Percentiles rank a stretch among this genome's conserved stretches.
These are phyloP conservation scores for Pichia insulana DNA, from an alignment of 805 yeast genomes.

Conservation along the genomic window DNA sequence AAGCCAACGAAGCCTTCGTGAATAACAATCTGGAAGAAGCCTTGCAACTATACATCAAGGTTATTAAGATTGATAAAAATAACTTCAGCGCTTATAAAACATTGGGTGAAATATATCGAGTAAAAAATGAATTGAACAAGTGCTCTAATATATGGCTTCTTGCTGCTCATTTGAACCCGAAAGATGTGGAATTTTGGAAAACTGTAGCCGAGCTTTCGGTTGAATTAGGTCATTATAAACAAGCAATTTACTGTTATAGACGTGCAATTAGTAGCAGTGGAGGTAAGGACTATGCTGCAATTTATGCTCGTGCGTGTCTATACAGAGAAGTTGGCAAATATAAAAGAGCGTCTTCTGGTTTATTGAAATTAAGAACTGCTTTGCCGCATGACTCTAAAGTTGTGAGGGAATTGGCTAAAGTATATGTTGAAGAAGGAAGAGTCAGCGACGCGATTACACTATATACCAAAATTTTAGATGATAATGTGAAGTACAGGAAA, in stretches of 20 bases:
- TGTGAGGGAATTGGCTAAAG: conserved; percentile 52
- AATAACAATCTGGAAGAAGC: conserved; percentile 52
- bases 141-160: conserved; percentile 75
- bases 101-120: conserved; percentile 71
- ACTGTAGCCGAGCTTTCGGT: conserved; percentile 61
- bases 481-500: conserved; percentile 40
- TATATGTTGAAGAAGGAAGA: conserved; percentile 45
- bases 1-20: conserved; percentile 78
- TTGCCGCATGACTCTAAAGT: conserved; percentile 55
- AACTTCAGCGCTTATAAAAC: conserved; percentile 82
- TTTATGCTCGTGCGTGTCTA: conserved; percentile 57
- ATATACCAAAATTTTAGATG: conserved; percentile 55
- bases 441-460: conserved; percentile 66
- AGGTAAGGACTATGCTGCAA: conserved; percentile 42
- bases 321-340: conserved; percentile 58
- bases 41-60: conserved; percentile 51
- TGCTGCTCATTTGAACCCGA: conserved; percentile 70
- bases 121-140: conserved; percentile 57
- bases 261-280: conserved; percentile 44
- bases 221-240: conserved; percentile 59
- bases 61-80: conserved; percentile 67
- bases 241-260: conserved; percentile 72
- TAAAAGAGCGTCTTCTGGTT: conserved; percentile 68
- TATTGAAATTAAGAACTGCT: conserved; percentile 45
- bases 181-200: conserved; percentile 73